Percentiles rank a stretch among this genome's conserved stretches.
phyloP scores from a whole-genome alignment of 2,329 filamentous ascomycete genomes.

The Nothopassalora personata region DNA sequence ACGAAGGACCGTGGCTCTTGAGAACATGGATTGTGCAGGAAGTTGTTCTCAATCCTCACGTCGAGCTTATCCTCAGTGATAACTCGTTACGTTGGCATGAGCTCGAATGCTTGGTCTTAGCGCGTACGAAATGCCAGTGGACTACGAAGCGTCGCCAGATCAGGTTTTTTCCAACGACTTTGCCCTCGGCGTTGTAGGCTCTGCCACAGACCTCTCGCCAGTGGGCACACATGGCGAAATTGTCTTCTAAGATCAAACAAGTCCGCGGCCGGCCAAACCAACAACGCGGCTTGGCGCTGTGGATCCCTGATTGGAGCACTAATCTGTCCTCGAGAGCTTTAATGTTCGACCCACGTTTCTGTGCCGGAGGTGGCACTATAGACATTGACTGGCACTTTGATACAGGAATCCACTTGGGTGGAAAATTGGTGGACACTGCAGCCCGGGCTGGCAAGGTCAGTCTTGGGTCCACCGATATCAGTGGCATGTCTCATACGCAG shows the following conservation, averaged over 20 bases:
- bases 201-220: slow-evolving; percentile 15
- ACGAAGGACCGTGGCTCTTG: slow-evolving; percentile 29
- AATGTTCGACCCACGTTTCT: slow-evolving; percentile 23
- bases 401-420: slow-evolving; percentile 23
- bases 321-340: slow-evolving; percentile 24
- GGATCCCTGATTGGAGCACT: slow-evolving; percentile 29
- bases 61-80: slow-evolving; percentile 27
- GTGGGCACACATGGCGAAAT: slow-evolving; percentile 3
- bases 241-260: slow-evolving; percentile 12
- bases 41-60: slow-evolving; percentile 27
- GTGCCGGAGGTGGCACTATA: slow-evolving; percentile 22
- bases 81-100: slow-evolving; percentile 26
- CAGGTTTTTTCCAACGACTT: slow-evolving; percentile 30
- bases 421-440: slow-evolving; percentile 27
- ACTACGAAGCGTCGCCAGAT: slow-evolving; percentile 24
- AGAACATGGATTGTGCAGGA: slow-evolving; percentile 32
- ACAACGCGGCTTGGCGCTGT: slow-evolving; percentile 15
- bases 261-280: slow-evolving; percentile 27
- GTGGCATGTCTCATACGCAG: slow-evolving; percentile 9
- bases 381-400: slow-evolving; percentile 28
- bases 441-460: slow-evolving; percentile 16
- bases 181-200: slow-evolving; percentile 24
- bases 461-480: slow-evolving; percentile 13
- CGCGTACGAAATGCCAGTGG: slow-evolving; percentile 23
- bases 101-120: slow-evolving; percentile 27